Base-by-base conservation (phyloP, 805 yeast species). In the Starmerella stellata region DNA sequence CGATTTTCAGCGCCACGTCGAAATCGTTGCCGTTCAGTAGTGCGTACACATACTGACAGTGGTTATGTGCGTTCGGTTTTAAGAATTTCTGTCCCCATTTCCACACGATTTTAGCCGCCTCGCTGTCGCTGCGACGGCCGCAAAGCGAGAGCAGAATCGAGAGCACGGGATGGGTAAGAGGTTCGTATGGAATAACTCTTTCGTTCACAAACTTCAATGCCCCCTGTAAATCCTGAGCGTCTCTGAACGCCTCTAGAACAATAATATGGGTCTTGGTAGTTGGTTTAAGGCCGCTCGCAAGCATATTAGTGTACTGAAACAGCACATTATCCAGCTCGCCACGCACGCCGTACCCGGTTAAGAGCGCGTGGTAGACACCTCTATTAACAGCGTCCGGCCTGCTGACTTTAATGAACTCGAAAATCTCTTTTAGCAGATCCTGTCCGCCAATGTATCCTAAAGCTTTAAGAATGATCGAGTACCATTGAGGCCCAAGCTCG, bases 401-500 rank as follows among this genome's bases (percentile, higher is more conserved):
- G 38, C 74, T 59, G 37, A 60, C 54, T 4, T 58, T 34, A 23
- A 73, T 48, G 48, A 70, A 67, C n/a, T 57, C 43, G 55, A 63
- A 75, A 40, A 78, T 57, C 40, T 52, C 55, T 21, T 66, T 68
- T 9, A 69, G 72, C 51, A 64, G 67, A 30, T 54, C 63, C 30
- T 50, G 55, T 46, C 69, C 72, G 8, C 70, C 75, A 25, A 60
- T 52, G 4, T 50, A 44, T 1, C 79, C 74, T 43, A 78, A 57
- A 0, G 78, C 72, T 38, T 61, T 56, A 68, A 78, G 73, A 11
- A 75, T 72, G 15, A 72, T 65, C 3, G 68, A 62, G 51, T 77
- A 78, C 46, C 77, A 80, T 7, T 49, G 50, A 52, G 69, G 60
- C 18, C 60, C 63, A 21, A 48, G 28, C 27, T 23, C 21, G 15